These are phyloP conservation scores for Davidsoniella eucalypti DNA, from an alignment of 2,329 filamentous ascomycete species.

Conservation along the genomic window DNA sequence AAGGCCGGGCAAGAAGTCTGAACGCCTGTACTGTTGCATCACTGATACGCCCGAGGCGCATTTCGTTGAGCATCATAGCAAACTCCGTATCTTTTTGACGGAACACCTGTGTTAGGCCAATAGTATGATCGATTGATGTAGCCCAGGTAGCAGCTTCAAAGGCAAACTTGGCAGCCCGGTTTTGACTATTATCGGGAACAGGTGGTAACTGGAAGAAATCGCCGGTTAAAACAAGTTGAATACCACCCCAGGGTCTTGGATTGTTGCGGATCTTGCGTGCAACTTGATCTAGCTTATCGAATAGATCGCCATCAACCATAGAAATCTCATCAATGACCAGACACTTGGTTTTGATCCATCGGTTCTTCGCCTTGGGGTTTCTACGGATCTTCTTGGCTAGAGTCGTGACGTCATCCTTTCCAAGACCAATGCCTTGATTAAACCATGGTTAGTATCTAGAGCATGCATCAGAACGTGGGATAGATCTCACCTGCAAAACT, in stretches of 20 bases:
- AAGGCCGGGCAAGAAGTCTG: conserved; percentile 50
- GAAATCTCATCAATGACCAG: conserved; percentile 91
- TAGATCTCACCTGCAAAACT: conserved; percentile 60
- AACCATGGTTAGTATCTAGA: not conserved
- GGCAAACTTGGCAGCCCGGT: conserved; percentile 61
- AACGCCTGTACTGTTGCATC: conserved; percentile 64
- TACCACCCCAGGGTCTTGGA: conserved; percentile 82
- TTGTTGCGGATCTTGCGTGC: conserved; percentile 78
- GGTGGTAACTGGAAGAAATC: conserved; percentile 97
- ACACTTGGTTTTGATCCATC: conserved; percentile 78
- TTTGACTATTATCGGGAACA: conserved; percentile 61
- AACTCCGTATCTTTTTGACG: conserved; percentile 83
- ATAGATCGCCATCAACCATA: conserved; percentile 95
- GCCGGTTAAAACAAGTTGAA: conserved; percentile 87
- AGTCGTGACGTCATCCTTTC: conserved; percentile 68
- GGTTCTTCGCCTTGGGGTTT: conserved; percentile 71
- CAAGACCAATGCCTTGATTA: conserved; percentile 54
- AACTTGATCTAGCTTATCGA: conserved; percentile 86
- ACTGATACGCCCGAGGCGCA: conserved; percentile 73
- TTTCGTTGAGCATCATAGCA: conserved; percentile 91
- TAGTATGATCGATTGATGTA: conserved; percentile 87
- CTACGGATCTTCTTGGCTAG: conserved; percentile 81
- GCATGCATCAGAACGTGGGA: too few relatives aligned
- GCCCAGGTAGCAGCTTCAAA: conserved; percentile 88
- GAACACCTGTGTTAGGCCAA: conserved; percentile 88